Evolutionary conservation across 306 rosid species (phyloP).

Genomic region (Pyrus bretschneideri): DNA sequence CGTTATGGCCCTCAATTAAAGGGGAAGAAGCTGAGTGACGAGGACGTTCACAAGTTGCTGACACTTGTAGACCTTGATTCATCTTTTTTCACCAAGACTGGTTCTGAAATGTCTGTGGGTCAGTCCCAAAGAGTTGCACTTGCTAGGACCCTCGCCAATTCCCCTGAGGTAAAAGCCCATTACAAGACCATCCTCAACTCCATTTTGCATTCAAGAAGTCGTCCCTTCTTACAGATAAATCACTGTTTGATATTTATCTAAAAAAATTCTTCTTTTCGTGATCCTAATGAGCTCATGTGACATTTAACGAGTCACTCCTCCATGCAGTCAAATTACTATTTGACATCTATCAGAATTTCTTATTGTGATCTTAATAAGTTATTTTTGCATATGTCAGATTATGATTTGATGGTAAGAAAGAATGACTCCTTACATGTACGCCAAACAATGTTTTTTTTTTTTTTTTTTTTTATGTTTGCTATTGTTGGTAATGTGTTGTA

Average conservation of each 20-base stretch:
- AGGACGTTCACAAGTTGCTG: constrained; percentile 64
- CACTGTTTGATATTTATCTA: too few species aligned
- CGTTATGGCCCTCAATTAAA: constrained; percentile 73
- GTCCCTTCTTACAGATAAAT: neutral
- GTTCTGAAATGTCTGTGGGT: constrained; percentile 78
- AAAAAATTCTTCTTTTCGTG: neutral
- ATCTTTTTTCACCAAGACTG: constrained; percentile 51
- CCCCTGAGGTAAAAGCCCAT: constrained; percentile 59
- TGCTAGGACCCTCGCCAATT: constrained; percentile 82
- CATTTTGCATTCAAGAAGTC: too few species aligned
- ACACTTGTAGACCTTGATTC: constrained; percentile 65
- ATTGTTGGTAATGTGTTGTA: neutral
- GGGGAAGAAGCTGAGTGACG: constrained; percentile 56
- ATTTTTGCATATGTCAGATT: neutral
- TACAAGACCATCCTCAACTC: neutral
- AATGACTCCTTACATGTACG: neutral
- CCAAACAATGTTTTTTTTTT: neutral
- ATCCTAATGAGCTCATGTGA: neutral
- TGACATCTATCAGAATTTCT: neutral
- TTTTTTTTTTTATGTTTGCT: neutral
- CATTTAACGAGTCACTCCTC: neutral
- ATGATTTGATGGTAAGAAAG: neutral
- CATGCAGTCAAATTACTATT: too few species aligned
- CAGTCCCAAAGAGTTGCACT: constrained; percentile 97
- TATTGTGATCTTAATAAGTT: neutral